Base-by-base conservation (phyloP, 1,284 basidiomycete species). In the Apiotrichum sp. region DNA sequence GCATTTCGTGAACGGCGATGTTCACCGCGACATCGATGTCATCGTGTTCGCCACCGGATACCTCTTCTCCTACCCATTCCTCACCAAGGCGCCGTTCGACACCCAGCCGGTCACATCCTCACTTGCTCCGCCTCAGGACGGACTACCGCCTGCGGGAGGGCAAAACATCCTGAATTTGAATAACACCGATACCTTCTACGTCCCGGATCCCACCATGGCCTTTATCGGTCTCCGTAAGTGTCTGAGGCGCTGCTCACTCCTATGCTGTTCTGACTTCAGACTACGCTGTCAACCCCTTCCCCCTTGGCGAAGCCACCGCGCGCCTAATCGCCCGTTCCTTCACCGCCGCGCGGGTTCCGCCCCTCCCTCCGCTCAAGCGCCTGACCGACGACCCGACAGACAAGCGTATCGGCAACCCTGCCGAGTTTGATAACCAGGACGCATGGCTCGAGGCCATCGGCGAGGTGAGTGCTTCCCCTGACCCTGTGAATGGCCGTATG, bases 11-110 rank as follows among this genome's bases (percentile, higher is more conserved):
- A 46, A 58, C 51, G 59, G 59, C 6, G 48, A 14, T 1, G 47
- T 35, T 2, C 42, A 77, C 6, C 42, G 56, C 0, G 68, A 67
- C 14, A 64, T 78, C 10, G 75, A 78, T 43, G 56, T 65, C 1
- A 72, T 79, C 56, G 70, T 78, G 47, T 80, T 73, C 57, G 78
- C 78, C 3, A 80, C 78, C 0, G 78, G 78, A 9, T 80, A 79
- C 59, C 67, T 71, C 53, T 78, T 72, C 60, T 63, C 69, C 22
- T 75, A 75, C 56, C 77, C 77, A 0, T 79, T 78, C 61, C 69
- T 66, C 47, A 65, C 65, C 1, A 38, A 55, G 1, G 45, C 59
- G 9, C 63, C 63, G 1, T 65, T 62, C 49, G 52, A 57, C 55
- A 34, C 31, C 33, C 32, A 58, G 6, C 63, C 63, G 0, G 50